These are phyloP conservation scores for Corylus americana DNA, from an alignment of 306 rosid species.

Conservation along the genomic window DNA sequence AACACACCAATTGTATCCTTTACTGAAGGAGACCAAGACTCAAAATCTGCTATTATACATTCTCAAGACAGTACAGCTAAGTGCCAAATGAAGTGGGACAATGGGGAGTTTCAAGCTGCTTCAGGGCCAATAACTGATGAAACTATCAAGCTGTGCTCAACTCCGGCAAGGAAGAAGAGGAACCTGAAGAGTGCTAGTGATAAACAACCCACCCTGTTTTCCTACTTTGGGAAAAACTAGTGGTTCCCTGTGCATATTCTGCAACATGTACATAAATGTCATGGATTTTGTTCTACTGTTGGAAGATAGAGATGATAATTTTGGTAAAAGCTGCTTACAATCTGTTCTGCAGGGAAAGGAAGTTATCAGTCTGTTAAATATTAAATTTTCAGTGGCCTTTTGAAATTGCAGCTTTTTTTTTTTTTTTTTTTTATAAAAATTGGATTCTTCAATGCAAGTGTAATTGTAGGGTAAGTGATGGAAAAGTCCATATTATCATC, in stretches of 20 bases:
- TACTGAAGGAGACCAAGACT: conserved; percentile 32
- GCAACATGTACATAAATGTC: neutral
- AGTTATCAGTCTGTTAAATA: neutral
- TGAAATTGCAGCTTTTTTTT: neutral
- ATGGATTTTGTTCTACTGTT: neutral
- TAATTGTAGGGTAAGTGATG: too few species aligned
- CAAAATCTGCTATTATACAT: conserved; percentile 24
- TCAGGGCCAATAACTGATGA: conserved; percentile 33
- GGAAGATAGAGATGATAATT: neutral
- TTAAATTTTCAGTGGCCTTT: neutral
- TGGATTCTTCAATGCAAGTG: neutral
- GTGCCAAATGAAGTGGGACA: conserved; percentile 56
- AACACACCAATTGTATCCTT: neutral
- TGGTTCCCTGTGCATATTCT: neutral
- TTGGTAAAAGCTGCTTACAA: neutral
- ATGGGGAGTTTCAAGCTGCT: conserved; percentile 43
- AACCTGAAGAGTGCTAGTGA: conserved; percentile 47
- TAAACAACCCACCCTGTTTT: conserved; percentile 67
- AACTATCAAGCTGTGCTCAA: conserved; percentile 28
- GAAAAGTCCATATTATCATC: too few species aligned
- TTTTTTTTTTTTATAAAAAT: neutral
- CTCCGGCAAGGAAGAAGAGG: conserved; percentile 60
- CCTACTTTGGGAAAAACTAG: conserved; percentile 68
- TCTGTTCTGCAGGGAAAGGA: neutral
- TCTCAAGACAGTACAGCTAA: conserved; percentile 31